phyloP scores from a whole-genome alignment of 768 basidiomycete genomes.

The Leccinum ochraceum region DNA sequence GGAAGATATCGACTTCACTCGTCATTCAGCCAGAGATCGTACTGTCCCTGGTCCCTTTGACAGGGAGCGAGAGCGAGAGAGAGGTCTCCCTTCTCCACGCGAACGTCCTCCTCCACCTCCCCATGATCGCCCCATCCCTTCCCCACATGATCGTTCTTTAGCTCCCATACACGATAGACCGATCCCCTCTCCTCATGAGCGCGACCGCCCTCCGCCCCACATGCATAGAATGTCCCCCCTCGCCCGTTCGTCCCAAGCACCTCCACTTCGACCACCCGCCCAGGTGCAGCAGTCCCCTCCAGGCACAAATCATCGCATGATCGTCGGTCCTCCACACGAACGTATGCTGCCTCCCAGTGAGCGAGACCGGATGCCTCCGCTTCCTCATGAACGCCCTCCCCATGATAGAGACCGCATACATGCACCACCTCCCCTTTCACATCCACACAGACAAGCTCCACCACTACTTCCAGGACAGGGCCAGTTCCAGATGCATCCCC shows the following conservation, averaged over 20 bases:
- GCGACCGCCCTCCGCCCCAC: conserved; percentile 23
- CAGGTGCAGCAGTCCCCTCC: conserved; percentile 27
- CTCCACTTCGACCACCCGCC: conserved; percentile 9
- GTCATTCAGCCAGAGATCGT: conserved; percentile 29
- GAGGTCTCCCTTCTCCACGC: conserved; percentile 23
- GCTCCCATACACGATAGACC: conserved; percentile 25
- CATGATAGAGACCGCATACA: conserved; percentile 32
- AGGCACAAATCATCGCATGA: conserved; percentile 25
- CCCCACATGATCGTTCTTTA: conserved; percentile 22
- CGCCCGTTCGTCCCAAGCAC: conserved; percentile 20
- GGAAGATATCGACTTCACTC: conserved; percentile 31
- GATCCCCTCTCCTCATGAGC: conserved; percentile 27
- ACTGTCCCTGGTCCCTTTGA: conserved; percentile 21
- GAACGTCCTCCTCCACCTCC: conserved; percentile 24
- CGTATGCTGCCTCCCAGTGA: conserved; percentile 26
- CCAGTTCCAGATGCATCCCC: conserved; percentile 31
- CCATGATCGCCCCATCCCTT: conserved; percentile 27
- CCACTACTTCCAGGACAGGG: conserved; percentile 31
- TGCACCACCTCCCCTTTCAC: conserved; percentile 23
- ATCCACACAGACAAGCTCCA: conserved; percentile 21
- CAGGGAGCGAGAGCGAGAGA: conserved; percentile 31
- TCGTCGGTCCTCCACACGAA: conserved; percentile 23
- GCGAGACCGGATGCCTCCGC: conserved; percentile 27
- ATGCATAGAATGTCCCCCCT: conserved; percentile 25
- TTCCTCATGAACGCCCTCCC: conserved; percentile 24